These are phyloP conservation scores for Isoetes taiwanensis DNA, from an alignment of 75 land plant genomes.

Conservation along the genomic window DNA sequence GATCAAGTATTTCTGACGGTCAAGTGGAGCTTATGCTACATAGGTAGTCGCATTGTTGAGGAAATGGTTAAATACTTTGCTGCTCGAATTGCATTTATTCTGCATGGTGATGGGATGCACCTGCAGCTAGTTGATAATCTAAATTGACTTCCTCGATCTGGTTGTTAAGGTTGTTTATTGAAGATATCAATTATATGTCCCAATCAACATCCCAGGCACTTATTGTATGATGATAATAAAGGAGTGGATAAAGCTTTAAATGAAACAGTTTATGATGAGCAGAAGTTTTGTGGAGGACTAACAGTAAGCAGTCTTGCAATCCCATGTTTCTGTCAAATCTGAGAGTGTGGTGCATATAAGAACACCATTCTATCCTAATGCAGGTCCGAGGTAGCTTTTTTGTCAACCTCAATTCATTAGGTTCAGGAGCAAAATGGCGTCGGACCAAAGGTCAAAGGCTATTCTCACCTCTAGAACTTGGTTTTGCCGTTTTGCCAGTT, in stretches of 20 bases:
- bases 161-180: neutral
- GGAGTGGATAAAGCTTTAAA: neutral
- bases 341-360: neutral
- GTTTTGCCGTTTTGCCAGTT: neutral
- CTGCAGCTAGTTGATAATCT: too few relatives aligned
- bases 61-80: neutral
- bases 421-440: neutral
- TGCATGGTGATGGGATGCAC: too few relatives aligned
- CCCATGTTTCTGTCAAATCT: neutral
- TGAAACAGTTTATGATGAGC: neutral
- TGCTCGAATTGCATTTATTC: neutral
- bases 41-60: neutral
- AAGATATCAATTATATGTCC: neutral
- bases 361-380: neutral
- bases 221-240: slow-evolving; percentile 1
- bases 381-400: neutral
- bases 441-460: neutral
- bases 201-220: neutral
- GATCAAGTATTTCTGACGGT: neutral
- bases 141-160: neutral
- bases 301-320: neutral
- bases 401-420: neutral
- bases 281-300: neutral
- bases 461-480: neutral
- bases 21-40: neutral